These are phyloP conservation scores for Sclerotinia glacialis DNA, from an alignment of 2,329 filamentous ascomycete genomes.

Conservation along the genomic window DNA sequence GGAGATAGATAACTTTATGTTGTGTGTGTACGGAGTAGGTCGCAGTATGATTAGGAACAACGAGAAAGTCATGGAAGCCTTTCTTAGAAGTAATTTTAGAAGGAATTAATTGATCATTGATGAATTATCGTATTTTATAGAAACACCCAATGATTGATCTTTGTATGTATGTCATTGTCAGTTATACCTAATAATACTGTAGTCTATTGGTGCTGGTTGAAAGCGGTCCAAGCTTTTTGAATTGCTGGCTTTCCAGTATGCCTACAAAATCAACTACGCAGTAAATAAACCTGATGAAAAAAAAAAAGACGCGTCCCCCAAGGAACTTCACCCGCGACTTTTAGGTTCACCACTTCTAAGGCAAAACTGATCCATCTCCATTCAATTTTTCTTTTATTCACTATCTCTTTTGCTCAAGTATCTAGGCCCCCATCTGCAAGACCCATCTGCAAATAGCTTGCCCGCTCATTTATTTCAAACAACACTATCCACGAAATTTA, in stretches of 20 bases:
- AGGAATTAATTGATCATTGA: neutral
- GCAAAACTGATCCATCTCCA: neutral
- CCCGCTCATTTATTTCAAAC: neutral
- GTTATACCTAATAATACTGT: neutral
- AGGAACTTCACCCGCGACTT: constrained; percentile 7
- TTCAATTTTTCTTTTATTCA: neutral
- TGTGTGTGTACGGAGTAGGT: neutral
- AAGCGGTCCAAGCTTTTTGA: constrained; percentile 1
- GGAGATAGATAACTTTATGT: neutral
- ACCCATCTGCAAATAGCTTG: neutral
- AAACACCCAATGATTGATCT: neutral
- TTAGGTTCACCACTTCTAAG: neutral
- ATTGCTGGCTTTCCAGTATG: neutral
- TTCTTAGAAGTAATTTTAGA: no score
- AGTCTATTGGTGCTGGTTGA: neutral
- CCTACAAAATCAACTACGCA: no score
- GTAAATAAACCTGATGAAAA: no score
- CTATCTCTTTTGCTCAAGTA: neutral
- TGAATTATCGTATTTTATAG: neutral
- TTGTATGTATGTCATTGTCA: neutral
- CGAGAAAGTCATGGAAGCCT: neutral
- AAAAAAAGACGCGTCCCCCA: neutral
- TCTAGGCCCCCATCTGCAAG: neutral
- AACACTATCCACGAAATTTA: constrained; percentile 5
- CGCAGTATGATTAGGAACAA: neutral